Evolutionary conservation across 208 protist genomes (phyloP), one percentile per base, ranked within the genome.

Genomic region (Trypanosoma brucei): DNA sequence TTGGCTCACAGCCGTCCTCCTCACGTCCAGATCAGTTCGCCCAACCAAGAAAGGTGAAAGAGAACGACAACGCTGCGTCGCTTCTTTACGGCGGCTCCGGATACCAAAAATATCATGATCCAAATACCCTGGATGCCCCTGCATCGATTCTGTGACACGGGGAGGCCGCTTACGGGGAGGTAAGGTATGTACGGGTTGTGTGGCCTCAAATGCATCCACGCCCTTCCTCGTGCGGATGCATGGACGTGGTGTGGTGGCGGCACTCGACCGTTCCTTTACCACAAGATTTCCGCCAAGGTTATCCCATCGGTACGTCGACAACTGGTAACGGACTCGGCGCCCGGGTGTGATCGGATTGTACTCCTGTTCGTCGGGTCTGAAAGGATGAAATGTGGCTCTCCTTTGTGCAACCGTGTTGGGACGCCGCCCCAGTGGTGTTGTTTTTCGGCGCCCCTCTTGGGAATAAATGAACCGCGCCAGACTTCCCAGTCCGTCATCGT

Each of bases 91-190:
- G 22, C 77, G 67, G 37, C 39, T 37, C 38, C 72, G 73, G 11
- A 78, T 68, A 4, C 77, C 77, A 58, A 83, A 83, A 31, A 83
- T 79, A 68, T 83, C 77, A 42, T 72, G 65, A 55, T 83, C 77
- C 31, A 53, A 46, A 30, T 39, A 30, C 31, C 68, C 66, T 46
- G 55, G 45, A 36, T 67, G 61, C 45, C 14, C 40, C 6, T 45
- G 54, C 55, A 69, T 66, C 14, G 69, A 45, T n/a, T 58, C 44
- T 8, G 64, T 68, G 52, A 70, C 64, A 11, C 61, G 66, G 8
- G 14, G 13, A 2, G 44, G 31, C n/a, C 36, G 38, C 30, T 55
- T 68, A 40, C 51, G 13, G 3, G 49, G 65, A 5, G 65, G 56
- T 31, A 64, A 36, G 1, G 36, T 54, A 30, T 59, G 42, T 35